A percentile compares a stretch with the other conserved stretches of the same genome.
Conservation (phyloP, 2,329 filamentous ascomycete species). For the Aspergillus sp. region DNA sequence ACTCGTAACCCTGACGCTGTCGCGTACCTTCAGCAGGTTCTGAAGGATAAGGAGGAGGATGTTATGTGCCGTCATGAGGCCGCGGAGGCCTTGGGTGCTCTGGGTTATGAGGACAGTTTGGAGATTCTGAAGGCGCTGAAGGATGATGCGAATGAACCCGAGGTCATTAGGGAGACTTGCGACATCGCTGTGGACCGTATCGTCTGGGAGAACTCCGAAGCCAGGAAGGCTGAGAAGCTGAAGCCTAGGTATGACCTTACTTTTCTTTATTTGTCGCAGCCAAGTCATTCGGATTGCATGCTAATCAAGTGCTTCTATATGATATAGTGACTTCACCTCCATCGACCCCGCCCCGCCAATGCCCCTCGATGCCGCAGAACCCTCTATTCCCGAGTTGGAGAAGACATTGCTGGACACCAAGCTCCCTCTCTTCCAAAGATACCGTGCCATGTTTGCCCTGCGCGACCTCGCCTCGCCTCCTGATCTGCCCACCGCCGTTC, state of each 20-base stretch:
- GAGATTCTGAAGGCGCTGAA: slow-evolving; percentile 71
- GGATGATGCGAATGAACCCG: slow-evolving; percentile 73
- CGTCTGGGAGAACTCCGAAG: slow-evolving; percentile 82
- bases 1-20: slow-evolving; percentile 76
- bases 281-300: slow-evolving; percentile 9
- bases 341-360: slow-evolving; percentile 93
- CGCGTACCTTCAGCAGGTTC: slow-evolving; percentile 69
- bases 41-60: slow-evolving; percentile 80
- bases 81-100: slow-evolving; percentile 86
- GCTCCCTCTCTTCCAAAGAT: slow-evolving; percentile 83
- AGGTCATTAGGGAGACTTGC: slow-evolving; percentile 89
- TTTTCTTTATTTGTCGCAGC: slow-evolving; percentile 1
- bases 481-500: slow-evolving; percentile 81
- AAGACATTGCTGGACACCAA: slow-evolving; percentile 75
- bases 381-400: slow-evolving; percentile 72
- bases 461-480: slow-evolving; percentile 93
- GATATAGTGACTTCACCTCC: slow-evolving; percentile 82
- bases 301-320: slow-evolving; percentile 31
- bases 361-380: slow-evolving; percentile 63
- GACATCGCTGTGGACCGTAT: slow-evolving; percentile 95
- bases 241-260: slow-evolving; percentile 67
- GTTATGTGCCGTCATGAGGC: slow-evolving; percentile 96
- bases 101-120: slow-evolving; percentile 74
- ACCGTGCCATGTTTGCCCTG: slow-evolving; percentile 96
- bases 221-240: slow-evolving; percentile 72